Base-by-base conservation (phyloP, 1,284 basidiomycete species). In the Gymnopus androsaceus region DNA sequence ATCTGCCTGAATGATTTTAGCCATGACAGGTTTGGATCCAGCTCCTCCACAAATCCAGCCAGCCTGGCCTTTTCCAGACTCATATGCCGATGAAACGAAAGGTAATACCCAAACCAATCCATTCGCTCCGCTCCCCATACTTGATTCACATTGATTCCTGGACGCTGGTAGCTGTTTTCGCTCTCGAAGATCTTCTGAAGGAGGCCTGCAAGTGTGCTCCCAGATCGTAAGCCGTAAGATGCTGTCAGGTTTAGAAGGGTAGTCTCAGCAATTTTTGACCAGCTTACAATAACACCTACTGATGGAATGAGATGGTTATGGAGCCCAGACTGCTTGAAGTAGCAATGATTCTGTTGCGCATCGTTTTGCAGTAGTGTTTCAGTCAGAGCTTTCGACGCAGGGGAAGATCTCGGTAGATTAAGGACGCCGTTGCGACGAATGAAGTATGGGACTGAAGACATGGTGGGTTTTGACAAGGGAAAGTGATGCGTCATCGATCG, bases 231-330 rank as follows among this genome's bases (percentile, higher is more conserved):
- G 83, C 81, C 1, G 86, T 0, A 89, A 69, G 0, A 85, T 51
- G 66, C 84, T 80, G n/a, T 46, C 44, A n/a, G n/a, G n/a, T n/a
- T n/a, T 19, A 7, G 27, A 30, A 48, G 2, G n/a, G 14, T 15
- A 15, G 8, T 40, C 2, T 60, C 36, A 36, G 33, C 28, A 63
- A 3, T 55, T 31, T 30, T 40, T 15, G 27, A 21, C 44, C 23
- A 38, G 19, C 19, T 58, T 2, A 31, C 12, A 17, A 40, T 30
- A 9, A 34, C 8, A 63, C 78, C 64, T 49, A 81, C 79, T 83
- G 81, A 59, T 82, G 80, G 0, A 54, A 74, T 76, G n/a, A 87
- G 71, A 67, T 89, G 87, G 64, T 88, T 88, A 64, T 90, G 85
- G 41, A 84, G 75, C 1, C 79, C 77, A 1, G 67, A 55, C 19